A percentile compares a stretch with the other conserved stretches of the same genome.
phyloP scores from a whole-genome alignment of 2,329 filamentous ascomycete genomes.

The Colletotrichum camelliae region DNA sequence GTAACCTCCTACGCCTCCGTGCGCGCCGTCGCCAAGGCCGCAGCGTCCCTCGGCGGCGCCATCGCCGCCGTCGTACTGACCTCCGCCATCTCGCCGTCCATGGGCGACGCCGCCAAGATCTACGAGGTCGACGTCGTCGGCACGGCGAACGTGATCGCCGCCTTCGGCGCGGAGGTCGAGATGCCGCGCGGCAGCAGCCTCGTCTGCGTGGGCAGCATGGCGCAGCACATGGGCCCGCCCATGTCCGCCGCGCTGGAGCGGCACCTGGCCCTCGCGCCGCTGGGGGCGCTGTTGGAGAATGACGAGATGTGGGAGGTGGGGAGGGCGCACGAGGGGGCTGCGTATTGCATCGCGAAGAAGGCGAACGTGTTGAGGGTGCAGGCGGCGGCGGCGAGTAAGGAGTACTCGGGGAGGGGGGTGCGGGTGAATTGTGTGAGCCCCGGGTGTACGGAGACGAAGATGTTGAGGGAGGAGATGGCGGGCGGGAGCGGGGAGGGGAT shows the following conservation, averaged over 20 bases:
- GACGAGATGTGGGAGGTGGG: neutral
- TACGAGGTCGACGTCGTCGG: neutral
- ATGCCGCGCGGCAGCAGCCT: neutral
- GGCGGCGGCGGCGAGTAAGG: neutral
- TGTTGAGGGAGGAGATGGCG: constrained; percentile 1
- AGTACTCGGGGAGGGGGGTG: neutral
- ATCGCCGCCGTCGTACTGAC: constrained; percentile 1
- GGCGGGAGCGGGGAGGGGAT: neutral
- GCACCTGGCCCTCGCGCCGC: neutral
- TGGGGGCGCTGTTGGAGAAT: neutral
- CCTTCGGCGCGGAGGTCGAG: neutral
- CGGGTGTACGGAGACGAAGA: neutral
- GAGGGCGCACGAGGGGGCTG: neutral
- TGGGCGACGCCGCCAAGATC: neutral
- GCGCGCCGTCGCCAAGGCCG: neutral
- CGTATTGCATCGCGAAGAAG: neutral
- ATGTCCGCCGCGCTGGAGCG: neutral
- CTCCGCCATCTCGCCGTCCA: neutral
- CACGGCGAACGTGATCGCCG: neutral
- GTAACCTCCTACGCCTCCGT: neutral
- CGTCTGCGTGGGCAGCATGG: neutral
- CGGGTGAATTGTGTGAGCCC: constrained; percentile 1
- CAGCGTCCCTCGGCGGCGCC: neutral
- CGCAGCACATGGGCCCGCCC: neutral
- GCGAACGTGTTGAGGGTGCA: neutral